Evolutionary conservation across 805 yeast genomes (phyloP), one percentile per base, ranked within the genome.

Genomic region (Pichia eremophila): DNA sequence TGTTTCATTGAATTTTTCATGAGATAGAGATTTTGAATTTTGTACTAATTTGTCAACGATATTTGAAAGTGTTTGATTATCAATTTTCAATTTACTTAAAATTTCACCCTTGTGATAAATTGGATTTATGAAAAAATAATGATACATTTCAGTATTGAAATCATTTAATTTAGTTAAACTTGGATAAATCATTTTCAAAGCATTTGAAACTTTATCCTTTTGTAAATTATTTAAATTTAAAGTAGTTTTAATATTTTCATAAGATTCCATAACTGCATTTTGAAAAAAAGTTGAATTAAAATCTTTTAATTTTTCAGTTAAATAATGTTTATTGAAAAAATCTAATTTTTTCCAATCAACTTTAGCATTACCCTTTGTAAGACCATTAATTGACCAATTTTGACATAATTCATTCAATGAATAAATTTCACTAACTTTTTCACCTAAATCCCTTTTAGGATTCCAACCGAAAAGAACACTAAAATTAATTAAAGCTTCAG

Each of bases 381-480:
- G 71, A 25, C 85, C 81, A 48, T 81, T 80, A 37, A 89, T 60
- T 15, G 79, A 70, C 60, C 93, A 93, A 25, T 62, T 50, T 28
- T 69, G 51, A 12, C 71, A 76, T 46, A 90, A 64, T 34, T 84
- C 78, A 1, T 69, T 53, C 50, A 83, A 57, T 0, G 65, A 56
- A 65, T 75, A 73, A 8, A 79, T 66, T 57, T 83, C 91, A 45
- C 71, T 73, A 0, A 64, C 60, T 27, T 73, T 67, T 29, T 71
- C 69, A 2, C 82, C 78, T 2, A 59, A 60, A 7, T 67, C 67
- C 51, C 86, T 71, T 7, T 80, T 78, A 5, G 96, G 95, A 6
- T 96, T 76, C 99, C 99, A 93, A 0, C 99, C 99, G 63, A 88
- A 85, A 49, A 93, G 69, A 0, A 91, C 95, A 40, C 83, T 83